Evolutionary conservation across 1,284 basidiomycete genomes (phyloP).

Genomic region (Hemileia vastatrix): DNA sequence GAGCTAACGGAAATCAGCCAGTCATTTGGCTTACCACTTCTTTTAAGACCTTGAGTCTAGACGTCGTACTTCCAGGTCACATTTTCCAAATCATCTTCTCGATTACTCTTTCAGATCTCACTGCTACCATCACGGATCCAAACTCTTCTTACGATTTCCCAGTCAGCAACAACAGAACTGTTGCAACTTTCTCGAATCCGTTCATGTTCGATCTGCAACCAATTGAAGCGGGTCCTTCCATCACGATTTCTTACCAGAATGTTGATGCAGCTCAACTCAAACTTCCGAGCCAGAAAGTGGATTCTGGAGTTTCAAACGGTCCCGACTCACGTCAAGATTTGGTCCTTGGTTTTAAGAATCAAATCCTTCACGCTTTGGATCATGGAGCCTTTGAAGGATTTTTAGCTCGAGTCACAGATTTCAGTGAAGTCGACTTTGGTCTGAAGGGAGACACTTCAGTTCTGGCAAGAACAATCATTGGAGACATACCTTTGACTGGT

Average conservation of each 20-base stretch:
- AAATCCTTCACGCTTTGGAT: constrained; percentile 54
- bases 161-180: constrained; percentile 55
- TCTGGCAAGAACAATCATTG: constrained; percentile 57
- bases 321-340: constrained; percentile 57
- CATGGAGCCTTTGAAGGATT: constrained; percentile 53
- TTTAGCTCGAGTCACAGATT: constrained; percentile 56
- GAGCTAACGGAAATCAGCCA: constrained; percentile 46
- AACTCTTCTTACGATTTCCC: constrained; percentile 55
- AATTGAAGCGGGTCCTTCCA: constrained; percentile 52
- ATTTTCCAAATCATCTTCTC: constrained; percentile 60
- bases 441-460: constrained; percentile 57
- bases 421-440: constrained; percentile 48
- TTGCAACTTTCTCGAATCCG: constrained; percentile 63
- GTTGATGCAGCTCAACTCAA: constrained; percentile 56
- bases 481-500: constrained; percentile 57
- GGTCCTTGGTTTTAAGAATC: constrained; percentile 53
- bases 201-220: constrained; percentile 66
- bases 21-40: constrained; percentile 62
- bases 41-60: constrained; percentile 58
- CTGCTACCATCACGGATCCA: constrained; percentile 48
- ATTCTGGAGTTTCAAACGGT: constrained; percentile 59
- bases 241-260: constrained; percentile 52
- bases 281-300: constrained; percentile 51
- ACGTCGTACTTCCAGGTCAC: constrained; percentile 59
- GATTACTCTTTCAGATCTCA: constrained; percentile 41